Percentiles rank a stretch among this genome's conserved stretches.
These are phyloP conservation scores for Aspergillus nomiae DNA, from an alignment of 2,329 filamentous ascomycete genomes.

Conservation along the genomic window DNA sequence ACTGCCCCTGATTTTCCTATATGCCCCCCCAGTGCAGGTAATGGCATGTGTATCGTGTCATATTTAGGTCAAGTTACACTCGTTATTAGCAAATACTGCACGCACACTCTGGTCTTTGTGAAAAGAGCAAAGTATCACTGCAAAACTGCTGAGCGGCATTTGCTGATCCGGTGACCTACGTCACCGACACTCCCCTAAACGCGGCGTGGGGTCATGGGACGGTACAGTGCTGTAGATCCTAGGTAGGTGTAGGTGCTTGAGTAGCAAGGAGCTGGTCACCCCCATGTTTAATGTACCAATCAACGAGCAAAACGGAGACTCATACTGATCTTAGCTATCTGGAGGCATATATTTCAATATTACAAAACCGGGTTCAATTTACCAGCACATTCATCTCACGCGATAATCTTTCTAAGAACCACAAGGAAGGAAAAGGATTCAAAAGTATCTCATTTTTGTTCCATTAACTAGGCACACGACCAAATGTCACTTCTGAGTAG, in stretches of 20 bases:
- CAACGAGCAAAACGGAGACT: neutral
- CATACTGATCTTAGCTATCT: neutral
- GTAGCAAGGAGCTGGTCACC: neutral
- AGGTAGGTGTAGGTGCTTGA: neutral
- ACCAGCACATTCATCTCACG: too few relatives aligned
- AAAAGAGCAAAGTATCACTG: neutral
- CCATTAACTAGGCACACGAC: conserved; percentile 35
- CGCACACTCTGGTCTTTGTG: neutral
- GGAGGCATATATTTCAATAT: neutral
- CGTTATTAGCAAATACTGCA: neutral
- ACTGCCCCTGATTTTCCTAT: neutral
- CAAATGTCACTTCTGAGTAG: conserved; percentile 22
- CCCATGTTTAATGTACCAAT: neutral
- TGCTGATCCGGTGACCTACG: neutral
- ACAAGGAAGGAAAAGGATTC: neutral
- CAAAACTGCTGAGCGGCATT: neutral
- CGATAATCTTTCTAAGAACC: neutral
- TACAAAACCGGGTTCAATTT: neutral
- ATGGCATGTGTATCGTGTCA: neutral
- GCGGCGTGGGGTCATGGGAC: neutral
- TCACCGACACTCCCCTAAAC: neutral
- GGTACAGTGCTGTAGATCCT: neutral
- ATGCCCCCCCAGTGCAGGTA: neutral
- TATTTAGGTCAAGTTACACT: neutral
- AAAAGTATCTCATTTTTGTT: conserved; percentile 23